These are phyloP conservation scores for Sugiyamaella xylanicola DNA, from an alignment of 1,139 yeast species.

Conservation along the genomic window DNA sequence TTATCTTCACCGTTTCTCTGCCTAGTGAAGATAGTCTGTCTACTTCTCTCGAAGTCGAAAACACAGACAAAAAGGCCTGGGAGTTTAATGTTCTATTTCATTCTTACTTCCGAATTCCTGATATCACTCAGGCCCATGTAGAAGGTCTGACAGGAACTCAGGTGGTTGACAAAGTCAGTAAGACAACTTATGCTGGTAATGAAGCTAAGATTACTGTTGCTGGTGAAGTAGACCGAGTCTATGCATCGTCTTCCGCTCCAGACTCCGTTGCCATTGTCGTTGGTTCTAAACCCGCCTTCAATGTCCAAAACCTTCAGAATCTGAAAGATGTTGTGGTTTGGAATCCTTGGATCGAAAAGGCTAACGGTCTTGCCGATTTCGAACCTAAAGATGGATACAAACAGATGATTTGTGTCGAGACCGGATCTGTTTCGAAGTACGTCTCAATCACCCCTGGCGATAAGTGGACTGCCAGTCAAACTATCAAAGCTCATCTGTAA, in stretches of 20 bases:
- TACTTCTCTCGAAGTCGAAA: conserved; percentile 74
- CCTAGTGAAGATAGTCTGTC: conserved; percentile 50
- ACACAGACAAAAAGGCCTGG: conserved; percentile 61
- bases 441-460: conserved; percentile 63
- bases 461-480: conserved; percentile 71
- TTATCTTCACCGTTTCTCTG: conserved; percentile 68
- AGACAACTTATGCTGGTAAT: conserved; percentile 56
- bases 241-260: conserved; percentile 52
- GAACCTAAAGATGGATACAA: conserved; percentile 81
- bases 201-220: conserved; percentile 71
- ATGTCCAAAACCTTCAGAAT: conserved; percentile 58
- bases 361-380: conserved; percentile 82
- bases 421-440: conserved; percentile 81
- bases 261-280: conserved; percentile 60
- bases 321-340: conserved; percentile 92
- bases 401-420: conserved; percentile 91
- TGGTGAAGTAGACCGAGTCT: conserved; percentile 84
- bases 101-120: conserved; percentile 77
- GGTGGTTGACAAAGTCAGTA: conserved; percentile 74
- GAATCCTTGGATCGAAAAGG: conserved; percentile 93
- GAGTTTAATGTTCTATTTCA: conserved; percentile 96
- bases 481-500: conserved; percentile 41
- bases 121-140: conserved; percentile 74
- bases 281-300: conserved; percentile 69
- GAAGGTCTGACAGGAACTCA: conserved; percentile 71